Evolutionary conservation across 2,329 filamentous ascomycete genomes (phyloP), one percentile per base, ranked within the genome.

Genomic region (Fusarium kyushuense): DNA sequence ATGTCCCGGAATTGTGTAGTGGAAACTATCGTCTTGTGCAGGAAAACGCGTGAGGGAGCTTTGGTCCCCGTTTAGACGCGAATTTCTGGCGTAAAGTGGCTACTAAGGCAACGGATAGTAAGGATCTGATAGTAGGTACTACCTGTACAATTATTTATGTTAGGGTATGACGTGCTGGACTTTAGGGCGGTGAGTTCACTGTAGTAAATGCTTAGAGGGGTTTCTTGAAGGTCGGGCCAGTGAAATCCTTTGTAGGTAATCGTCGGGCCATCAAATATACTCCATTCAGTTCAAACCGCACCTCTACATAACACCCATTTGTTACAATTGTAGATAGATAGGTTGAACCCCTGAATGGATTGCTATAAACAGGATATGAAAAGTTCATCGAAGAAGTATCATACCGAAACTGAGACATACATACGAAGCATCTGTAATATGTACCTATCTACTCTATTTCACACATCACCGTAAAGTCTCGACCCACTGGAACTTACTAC

Each of bases 11-110:
- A 30, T 48, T 32, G 42, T 53, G 58, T 14, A 43, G 54, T 43
- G 53, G 56, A 60, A 63, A 38, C 38, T 53, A 35, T 43, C 32
- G 29, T 33, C 38, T 23, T 19, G 10, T 30, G 33, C 51, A 56
- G 42, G 42, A 63, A 59, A 65, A 71, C 70, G 71, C 71, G 72
- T 67, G 46, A n/a, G 52, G 42, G 49, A 67, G 60, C 65, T 38
- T 61, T 59, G 58, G 51, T 46, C 53, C 69, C 63, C 66, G 72
- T 61, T 58, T 29, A 46, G 47, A 65, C 69, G 63, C 65, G 68
- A 62, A 54, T 46, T 59, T 55, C 51, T 74, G 72, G 72, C 72
- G 72, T 75, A 75, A 64, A 75, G 72, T 75, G 72, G 71, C 68
- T 69, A 61, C n/a, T n/a, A n/a, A n/a, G 63, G 29, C 40, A 68